Percentiles rank a stretch among this genome's conserved stretches.
These are phyloP conservation scores for Aspergillus ostianus DNA, from an alignment of 495 filamentous ascomycete species.

Conservation along the genomic window DNA sequence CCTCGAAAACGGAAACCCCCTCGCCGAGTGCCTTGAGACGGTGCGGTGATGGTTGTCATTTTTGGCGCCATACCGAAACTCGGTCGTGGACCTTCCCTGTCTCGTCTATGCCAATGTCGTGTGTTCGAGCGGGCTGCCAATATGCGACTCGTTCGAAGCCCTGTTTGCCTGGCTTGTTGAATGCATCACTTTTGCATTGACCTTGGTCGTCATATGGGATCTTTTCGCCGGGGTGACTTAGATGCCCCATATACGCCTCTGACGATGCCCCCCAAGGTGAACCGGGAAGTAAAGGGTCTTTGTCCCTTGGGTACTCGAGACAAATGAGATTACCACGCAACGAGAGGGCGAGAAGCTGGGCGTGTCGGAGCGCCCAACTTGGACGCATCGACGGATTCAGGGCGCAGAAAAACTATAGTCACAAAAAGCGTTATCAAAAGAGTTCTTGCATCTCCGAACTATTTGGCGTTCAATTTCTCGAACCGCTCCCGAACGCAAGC, in stretches of 20 bases:
- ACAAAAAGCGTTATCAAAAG: constrained; percentile 6
- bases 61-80: constrained; percentile 39
- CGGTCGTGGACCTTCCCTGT: constrained; percentile 36
- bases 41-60: constrained; percentile 10
- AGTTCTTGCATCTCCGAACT: background rate
- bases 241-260: constrained; percentile 18
- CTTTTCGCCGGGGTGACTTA: constrained; percentile 56
- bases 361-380: constrained; percentile 59
- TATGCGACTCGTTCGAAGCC: constrained; percentile 52
- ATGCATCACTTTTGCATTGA: constrained; percentile 20
- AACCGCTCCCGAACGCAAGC: background rate
- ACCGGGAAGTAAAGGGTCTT: constrained; percentile 9
- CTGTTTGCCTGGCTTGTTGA: constrained; percentile 5
- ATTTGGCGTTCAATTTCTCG: background rate
- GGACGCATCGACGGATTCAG: constrained; percentile 57
- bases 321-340: constrained; percentile 59
- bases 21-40: background rate
- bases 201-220: constrained; percentile 26
- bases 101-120: constrained; percentile 46
- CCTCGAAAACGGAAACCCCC: background rate
- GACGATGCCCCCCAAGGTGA: constrained; percentile 28
- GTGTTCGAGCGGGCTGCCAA: constrained; percentile 61
- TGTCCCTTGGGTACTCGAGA: constrained; percentile 32
- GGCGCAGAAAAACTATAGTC: constrained; percentile 65
- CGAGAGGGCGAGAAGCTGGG: constrained; percentile 52